These are phyloP conservation scores for Suillus lakei DNA, from an alignment of 768 basidiomycete genomes.

Conservation along the genomic window DNA sequence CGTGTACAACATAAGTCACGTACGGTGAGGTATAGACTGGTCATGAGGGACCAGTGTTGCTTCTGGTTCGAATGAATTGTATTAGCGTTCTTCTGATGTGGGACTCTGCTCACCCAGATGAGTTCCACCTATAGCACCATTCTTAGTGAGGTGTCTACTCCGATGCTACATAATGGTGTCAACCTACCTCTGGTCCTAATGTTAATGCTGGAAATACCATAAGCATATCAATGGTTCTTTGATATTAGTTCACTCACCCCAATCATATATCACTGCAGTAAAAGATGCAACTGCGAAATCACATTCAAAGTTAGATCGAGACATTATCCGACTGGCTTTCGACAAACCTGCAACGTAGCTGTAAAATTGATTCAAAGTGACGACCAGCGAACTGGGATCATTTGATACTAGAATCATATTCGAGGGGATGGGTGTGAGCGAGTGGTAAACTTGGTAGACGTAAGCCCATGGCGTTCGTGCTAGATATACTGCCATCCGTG, in stretches of 20 bases:
- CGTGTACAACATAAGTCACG: neutral
- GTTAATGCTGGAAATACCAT: neutral
- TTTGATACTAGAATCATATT: neutral
- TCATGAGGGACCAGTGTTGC: neutral
- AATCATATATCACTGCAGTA: slow-evolving; percentile 3
- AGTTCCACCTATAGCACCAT: neutral
- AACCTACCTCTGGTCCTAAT: neutral
- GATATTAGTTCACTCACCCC: neutral
- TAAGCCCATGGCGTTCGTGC: neutral
- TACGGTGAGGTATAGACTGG: neutral
- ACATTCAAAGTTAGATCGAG: neutral
- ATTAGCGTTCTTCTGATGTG: neutral
- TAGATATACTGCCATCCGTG: neutral
- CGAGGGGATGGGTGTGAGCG: neutral
- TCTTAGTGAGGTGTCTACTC: neutral
- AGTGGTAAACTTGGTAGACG: neutral
- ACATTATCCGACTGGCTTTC: neutral
- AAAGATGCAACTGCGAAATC: neutral
- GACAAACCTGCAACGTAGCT: neutral
- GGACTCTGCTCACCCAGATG: neutral
- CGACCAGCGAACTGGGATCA: neutral
- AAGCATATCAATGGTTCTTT: neutral
- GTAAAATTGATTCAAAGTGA: neutral
- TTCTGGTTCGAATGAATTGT: neutral
- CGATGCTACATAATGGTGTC: neutral